Percentiles rank a stretch among this genome's conserved stretches.
Conservation (phyloP, 1,139 yeast genomes). For the Hyphopichia burtonii region DNA sequence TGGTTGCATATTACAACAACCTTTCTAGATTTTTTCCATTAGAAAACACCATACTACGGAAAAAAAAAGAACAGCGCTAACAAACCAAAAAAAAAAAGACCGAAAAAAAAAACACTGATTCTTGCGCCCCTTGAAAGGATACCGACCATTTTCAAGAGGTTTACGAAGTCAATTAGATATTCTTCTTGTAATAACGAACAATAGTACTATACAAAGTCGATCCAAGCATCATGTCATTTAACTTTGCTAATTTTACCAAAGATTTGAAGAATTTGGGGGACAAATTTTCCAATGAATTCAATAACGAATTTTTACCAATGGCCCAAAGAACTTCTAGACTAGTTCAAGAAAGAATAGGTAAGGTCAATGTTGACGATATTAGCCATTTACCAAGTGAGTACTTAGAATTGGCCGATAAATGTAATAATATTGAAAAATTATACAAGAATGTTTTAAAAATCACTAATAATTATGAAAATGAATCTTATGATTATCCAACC, state of each 20-base stretch:
- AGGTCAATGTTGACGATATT: slow-evolving; percentile 63
- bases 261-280: slow-evolving; percentile 30
- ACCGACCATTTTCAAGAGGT: background rate
- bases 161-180: background rate
- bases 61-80: background rate
- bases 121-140: slow-evolving; percentile 1
- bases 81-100: background rate
- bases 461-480: slow-evolving; percentile 69
- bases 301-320: slow-evolving; percentile 53
- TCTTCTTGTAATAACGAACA: background rate
- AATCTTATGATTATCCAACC: slow-evolving; percentile 85
- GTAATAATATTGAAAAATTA: slow-evolving; percentile 71
- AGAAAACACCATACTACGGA: no score
- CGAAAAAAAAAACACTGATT: background rate
- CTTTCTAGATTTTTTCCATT: no score
- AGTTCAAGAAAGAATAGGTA: slow-evolving; percentile 78
- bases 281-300: slow-evolving; percentile 36
- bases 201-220: background rate
- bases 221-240: slow-evolving; percentile 39
- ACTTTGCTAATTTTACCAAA: slow-evolving; percentile 37
- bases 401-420: slow-evolving; percentile 67
- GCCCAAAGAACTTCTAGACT: slow-evolving; percentile 82
- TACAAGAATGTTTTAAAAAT: slow-evolving; percentile 73
- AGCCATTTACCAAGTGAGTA: slow-evolving; percentile 86
- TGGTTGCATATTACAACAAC: no score